phyloP scores from a whole-genome alignment of 768 basidiomycete species.

The Tricholoma saponaceum region DNA sequence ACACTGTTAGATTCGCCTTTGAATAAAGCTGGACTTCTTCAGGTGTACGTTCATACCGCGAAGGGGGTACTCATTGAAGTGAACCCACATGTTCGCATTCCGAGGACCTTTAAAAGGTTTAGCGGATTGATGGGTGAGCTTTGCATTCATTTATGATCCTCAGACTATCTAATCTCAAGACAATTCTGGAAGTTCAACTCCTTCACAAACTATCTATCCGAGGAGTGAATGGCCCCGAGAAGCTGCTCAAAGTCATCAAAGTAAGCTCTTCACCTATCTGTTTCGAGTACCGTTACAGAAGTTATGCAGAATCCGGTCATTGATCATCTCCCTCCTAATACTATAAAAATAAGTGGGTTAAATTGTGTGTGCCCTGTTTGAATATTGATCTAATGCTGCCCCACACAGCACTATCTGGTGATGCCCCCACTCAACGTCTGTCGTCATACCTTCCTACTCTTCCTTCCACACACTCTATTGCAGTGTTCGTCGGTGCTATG shows the following conservation, averaged over 20 bases:
- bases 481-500: constrained; percentile 98
- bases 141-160: constrained; percentile 7
- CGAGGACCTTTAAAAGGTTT: constrained; percentile 97
- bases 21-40: constrained; percentile 94
- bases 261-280: constrained; percentile 33
- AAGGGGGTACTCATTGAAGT: constrained; percentile 97
- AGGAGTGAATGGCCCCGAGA: constrained; percentile 95
- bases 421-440: constrained; percentile 76
- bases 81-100: constrained; percentile 96
- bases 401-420: constrained; percentile 79
- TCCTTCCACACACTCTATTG: constrained; percentile 84
- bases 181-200: constrained; percentile 71
- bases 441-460: constrained; percentile 82
- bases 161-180: background rate
- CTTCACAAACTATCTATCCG: constrained; percentile 94
- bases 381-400: background rate
- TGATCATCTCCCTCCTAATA: constrained; percentile 93
- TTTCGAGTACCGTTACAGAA: background rate
- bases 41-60: constrained; percentile 98
- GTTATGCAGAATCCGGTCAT: constrained; percentile 78
- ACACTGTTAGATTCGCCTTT: constrained; percentile 96
- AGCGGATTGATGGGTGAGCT: constrained; percentile 92
- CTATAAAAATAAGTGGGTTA: constrained; percentile 87
- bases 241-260: constrained; percentile 95
- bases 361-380: background rate